A percentile compares a stretch with the other conserved stretches of the same genome.
Conservation (phyloP, 805 yeast species). For the Ogataea degrootiae region DNA sequence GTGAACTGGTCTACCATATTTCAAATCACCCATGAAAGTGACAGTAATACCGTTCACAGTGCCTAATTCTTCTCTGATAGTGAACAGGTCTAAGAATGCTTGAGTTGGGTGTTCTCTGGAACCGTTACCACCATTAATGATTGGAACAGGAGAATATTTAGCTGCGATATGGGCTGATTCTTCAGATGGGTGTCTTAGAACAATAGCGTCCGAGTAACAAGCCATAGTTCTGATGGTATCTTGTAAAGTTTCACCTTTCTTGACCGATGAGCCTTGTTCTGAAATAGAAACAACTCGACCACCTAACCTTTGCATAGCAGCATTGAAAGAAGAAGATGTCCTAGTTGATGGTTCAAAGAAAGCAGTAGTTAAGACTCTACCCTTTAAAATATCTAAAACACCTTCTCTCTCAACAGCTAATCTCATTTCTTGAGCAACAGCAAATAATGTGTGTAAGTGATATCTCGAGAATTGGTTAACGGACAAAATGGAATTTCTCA, state of each 20-base stretch:
- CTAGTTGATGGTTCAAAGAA: slow-evolving; percentile 98
- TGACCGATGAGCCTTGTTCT: slow-evolving; percentile 85
- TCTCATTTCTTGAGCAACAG: slow-evolving; percentile 97
- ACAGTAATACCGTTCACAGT: slow-evolving; percentile 97
- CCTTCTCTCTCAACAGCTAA: slow-evolving; percentile 96
- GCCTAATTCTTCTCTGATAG: slow-evolving; percentile 98
- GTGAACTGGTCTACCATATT: slow-evolving; percentile 98
- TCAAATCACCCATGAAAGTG: slow-evolving; percentile 98
- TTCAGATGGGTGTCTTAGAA: slow-evolving; percentile 91
- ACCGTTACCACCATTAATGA: slow-evolving; percentile 97
- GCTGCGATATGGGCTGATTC: slow-evolving; percentile 92
- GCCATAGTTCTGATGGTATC: slow-evolving; percentile 95
- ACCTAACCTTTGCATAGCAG: slow-evolving; percentile 99
- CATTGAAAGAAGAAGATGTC: slow-evolving; percentile 94
- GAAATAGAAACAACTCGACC: slow-evolving; percentile 91
- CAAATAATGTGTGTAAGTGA: slow-evolving; percentile 87
- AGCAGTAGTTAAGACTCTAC: slow-evolving; percentile 88
- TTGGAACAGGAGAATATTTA: slow-evolving; percentile 94
- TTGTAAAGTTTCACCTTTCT: slow-evolving; percentile 97
- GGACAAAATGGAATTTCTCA: slow-evolving; percentile 81
- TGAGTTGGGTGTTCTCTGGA: slow-evolving; percentile 98
- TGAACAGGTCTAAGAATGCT: slow-evolving; percentile 94
- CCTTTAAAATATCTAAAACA: slow-evolving; percentile 82
- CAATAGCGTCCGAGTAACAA: slow-evolving; percentile 95
- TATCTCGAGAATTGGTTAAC: slow-evolving; percentile 84